Conservation (phyloP, 192 early-diverging fungal species). For the Geranomyces variabilis region DNA sequence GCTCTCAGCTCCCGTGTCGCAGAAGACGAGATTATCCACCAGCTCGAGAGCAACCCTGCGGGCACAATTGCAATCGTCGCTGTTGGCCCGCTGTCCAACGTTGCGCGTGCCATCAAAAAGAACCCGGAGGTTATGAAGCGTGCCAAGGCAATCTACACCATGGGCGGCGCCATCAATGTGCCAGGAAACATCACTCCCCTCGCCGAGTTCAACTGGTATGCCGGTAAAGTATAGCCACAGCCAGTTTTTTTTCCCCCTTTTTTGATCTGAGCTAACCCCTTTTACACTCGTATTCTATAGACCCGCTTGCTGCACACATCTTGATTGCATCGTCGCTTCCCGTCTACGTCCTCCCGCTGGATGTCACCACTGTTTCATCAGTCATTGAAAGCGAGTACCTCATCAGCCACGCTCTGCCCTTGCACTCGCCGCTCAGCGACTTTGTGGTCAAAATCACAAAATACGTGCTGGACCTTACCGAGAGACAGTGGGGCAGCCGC, state of each 20-base stretch:
- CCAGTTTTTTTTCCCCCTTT: not conserved
- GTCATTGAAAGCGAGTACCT: constrained; percentile 30
- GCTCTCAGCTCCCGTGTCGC: constrained; percentile 18
- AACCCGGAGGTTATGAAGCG: constrained; percentile 17
- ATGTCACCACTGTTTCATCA: constrained; percentile 28
- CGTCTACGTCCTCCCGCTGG: constrained; percentile 26
- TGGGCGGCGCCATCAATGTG: constrained; percentile 35
- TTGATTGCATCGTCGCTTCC: constrained; percentile 26
- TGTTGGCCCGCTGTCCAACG: constrained; percentile 28
- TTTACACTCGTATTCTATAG: not conserved
- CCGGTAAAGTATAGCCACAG: not conserved
- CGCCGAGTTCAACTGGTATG: constrained; percentile 37
- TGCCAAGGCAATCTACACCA: constrained; percentile 26
- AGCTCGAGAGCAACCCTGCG: constrained; percentile 22
- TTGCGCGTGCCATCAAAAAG: constrained; percentile 29
- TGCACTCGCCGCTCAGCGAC: constrained; percentile 27
- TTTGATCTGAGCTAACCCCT: not conserved
- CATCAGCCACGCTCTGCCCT: constrained; percentile 20
- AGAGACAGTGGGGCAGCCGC: constrained; percentile 20
- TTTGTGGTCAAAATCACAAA: constrained; percentile 26
- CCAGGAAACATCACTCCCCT: constrained; percentile 35
- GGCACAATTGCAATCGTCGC: constrained; percentile 24
- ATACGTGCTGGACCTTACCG: constrained; percentile 27
- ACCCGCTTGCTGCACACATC: constrained; percentile 27
- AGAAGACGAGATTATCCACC: constrained; percentile 34